Evolutionary conservation across 371 early-diverging fungal species (phyloP).

Genomic region (Mortierella sp.): DNA sequence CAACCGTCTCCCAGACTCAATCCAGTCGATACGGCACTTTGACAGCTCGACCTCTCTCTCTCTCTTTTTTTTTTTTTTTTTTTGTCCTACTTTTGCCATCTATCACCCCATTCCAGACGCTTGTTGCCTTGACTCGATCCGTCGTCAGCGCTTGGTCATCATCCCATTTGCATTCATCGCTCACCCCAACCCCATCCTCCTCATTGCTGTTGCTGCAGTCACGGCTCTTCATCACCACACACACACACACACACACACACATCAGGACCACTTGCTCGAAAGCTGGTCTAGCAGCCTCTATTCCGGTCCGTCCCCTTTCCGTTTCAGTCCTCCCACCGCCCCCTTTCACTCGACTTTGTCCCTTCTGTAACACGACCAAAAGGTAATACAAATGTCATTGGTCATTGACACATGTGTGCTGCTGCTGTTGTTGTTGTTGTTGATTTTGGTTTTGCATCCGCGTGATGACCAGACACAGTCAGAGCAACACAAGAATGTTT

Average conservation of each 20-base stretch:
- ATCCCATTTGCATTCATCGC: neutral
- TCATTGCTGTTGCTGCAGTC: neutral
- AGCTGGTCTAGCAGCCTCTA: neutral
- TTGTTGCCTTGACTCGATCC: too few relatives aligned
- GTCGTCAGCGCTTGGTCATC: neutral
- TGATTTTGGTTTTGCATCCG: too few relatives aligned
- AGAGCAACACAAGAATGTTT: too few relatives aligned
- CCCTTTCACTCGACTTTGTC: neutral
- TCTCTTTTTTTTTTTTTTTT: too few relatives aligned
- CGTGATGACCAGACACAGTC: too few relatives aligned
- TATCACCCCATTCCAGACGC: neutral
- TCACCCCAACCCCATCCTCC: neutral
- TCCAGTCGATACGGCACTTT: too few relatives aligned
- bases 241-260: too few relatives aligned
- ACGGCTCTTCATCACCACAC: neutral
- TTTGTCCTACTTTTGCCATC: neutral
- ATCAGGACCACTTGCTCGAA: conserved; percentile 14
- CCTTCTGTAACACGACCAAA: neutral
- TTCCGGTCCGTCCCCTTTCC: neutral
- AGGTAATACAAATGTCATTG: neutral
- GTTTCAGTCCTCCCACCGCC: neutral
- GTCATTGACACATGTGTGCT: too few relatives aligned
- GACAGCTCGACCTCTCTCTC: too few relatives aligned
- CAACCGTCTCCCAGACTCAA: too few relatives aligned
- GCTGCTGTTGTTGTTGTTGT: too few relatives aligned